Evolutionary conservation across 768 basidiomycete species (phyloP), one percentile per base, ranked within the genome.

Genomic region (Pleurotus pulmonarius): DNA sequence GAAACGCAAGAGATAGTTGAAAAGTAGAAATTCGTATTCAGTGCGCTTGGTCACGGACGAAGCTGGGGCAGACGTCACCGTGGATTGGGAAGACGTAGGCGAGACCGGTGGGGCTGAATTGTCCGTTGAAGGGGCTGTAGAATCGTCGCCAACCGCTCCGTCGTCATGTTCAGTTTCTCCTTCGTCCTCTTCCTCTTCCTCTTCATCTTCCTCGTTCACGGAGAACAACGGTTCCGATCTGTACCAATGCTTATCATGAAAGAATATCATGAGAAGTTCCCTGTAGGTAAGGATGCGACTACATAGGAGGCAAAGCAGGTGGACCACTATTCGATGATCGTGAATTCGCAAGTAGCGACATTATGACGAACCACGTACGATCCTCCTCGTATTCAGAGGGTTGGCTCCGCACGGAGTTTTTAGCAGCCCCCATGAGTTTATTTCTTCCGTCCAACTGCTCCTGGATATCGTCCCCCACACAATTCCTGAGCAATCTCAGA

Each of bases 251-350:
- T 91, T 94, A 68, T 96, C 94, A 64, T 95, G 93, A 68, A 98
- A 96, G 76, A 98, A 98, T 60, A 98, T 96, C 82, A 97, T 90
- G 39, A 98, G 83, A 1, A 98, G 77, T 63, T 94, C 92, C 39
- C 92, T 85, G 66, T 88, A 86, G 26, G 90, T 90, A 56, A 92
- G 82, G 66, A 98, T 97, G 45, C 94, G 83, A 64, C 90, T 94
- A 78, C 94, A 96, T 34, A 98, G 71, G 58, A 90, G 91, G 72
- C 94, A 96, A 53, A 98, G 81, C 25, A 97, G 75, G 67, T 94
- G 91, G 59, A 97, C 94, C 70, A 98, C 87, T 97, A 64, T 43
- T 53, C 55, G 44, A 56, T 46, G 59, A 44, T 53, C 44, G 18
- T 40, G 25, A 34, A 51, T 37, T 5, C 41, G 38, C 18, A 29